Base-by-base conservation (phyloP, 805 yeast species). In the Ogataea pilisensis region DNA sequence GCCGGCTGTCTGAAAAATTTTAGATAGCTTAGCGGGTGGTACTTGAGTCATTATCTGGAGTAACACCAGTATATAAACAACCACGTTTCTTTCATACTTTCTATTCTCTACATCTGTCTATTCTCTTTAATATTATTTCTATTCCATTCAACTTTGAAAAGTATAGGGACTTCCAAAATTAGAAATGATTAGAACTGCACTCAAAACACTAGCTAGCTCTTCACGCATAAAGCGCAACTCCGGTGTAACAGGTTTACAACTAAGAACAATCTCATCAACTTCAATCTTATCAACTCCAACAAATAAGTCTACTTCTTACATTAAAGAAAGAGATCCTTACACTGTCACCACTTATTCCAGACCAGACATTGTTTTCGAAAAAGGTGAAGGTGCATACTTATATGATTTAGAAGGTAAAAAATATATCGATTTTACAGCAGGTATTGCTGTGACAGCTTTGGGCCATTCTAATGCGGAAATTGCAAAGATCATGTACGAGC, bases 381-480 rank as follows among this genome's bases (percentile, higher is more conserved):
- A 81, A 45, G 99, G 96, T 27, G 64, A 78, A 51, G 96, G 95
- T 16, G 77, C 89, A n/a, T 70, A 70, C 39, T 60, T 93, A 40
- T 89, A 81, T 70, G 99, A 93, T 61, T 64, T 83, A 36, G 88
- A 86, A 53, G 83, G 84, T 45, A 72, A 78, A 30, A 74, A 82
- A 58, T 93, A 82, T 57, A 72, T 93, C 37, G 99, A 93, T 60
- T 91, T 93, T 64, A 82, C 91, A 1, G 89, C 97, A 2, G 99
- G 99, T 39, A 91, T 93, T 51, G 98, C 99, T 1, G 99, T 93
- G 13, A 91, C 96, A n/a, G 82, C 86, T 1, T 69, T 93, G 48
- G 99, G 99, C 2, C 98, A 93, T 58, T 70, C 89, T 20, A 75
- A 93, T 53, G 78, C 80, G 4, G 82, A 80, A 46, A 74, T 93